Evolutionary conservation across 352 stramenopile genomes (phyloP), one percentile per base, ranked within the genome.

Genomic region (Elongisporangium undulatum): DNA sequence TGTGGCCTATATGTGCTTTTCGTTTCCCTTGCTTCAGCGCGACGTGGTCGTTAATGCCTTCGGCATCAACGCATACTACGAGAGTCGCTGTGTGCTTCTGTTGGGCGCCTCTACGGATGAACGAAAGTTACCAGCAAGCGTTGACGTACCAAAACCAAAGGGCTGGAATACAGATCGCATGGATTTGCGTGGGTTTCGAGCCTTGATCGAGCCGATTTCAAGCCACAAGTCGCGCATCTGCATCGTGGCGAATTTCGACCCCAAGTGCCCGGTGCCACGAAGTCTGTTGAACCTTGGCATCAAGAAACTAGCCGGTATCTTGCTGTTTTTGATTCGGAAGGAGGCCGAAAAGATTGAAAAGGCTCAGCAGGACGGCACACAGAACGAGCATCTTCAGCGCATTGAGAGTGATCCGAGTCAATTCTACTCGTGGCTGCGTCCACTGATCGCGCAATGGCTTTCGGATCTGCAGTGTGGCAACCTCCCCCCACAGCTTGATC

Each of bases 331-430:
- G 20, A 74, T 94, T 19, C 74, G 80, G 6, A 85, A 85, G 58
- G 82, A 94, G 64, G 81, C 85, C 15, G 79, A 92, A 56, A 94
- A 88, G 59, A 89, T 91, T 17, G 78, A 92, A 61, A 71, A 86
- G 22, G 69, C 76, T 2, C 64, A 82, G 34, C 78, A 77, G 12
- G 77, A 79, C 15, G 69, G 67, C 17, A 61, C 68, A 2, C 26
- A 57, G 5, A 87, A 89, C 19, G 80, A 89, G 21, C 75, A 92
- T 53, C 56, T 91, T 8, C 49, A 58, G 16, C 82, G 85, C 16
- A 84, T 94, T 26, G 63, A 84, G n/a, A 62, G 49, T 19, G 85
- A 94, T 38, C 85, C 85, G 20, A 82, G 74, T n/a, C 74, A 74
- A 2, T 94, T 94, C 53, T 94, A 94, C 66, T 68, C 64, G 22